Conservation (phyloP, 108 stramenopile species). For the Cyclotella atomus region DNA sequence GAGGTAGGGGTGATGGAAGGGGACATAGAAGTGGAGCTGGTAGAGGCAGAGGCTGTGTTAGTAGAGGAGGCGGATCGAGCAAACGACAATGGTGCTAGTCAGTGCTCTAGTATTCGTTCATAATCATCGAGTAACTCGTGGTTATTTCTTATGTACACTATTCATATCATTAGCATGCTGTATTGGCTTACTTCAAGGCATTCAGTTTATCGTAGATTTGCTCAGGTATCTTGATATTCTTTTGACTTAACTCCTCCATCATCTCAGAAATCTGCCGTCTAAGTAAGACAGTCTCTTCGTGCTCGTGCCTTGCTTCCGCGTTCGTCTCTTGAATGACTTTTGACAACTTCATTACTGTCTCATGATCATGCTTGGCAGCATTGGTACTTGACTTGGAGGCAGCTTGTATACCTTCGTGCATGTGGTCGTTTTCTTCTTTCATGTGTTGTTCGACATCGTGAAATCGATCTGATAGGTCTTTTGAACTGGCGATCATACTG, state of each 20-base stretch:
- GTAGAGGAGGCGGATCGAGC: slow-evolving; percentile 18
- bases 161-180: no score
- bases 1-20: slow-evolving; percentile 16
- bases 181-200: no score
- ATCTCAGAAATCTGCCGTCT: slow-evolving; percentile 10
- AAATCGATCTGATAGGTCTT: slow-evolving; percentile 3
- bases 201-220: not conserved
- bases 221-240: slow-evolving; percentile 1
- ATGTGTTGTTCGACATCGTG: slow-evolving; percentile 6
- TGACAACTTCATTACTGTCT: not conserved
- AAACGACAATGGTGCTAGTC: slow-evolving; percentile 38
- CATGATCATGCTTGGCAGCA: not conserved
- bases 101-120: no score
- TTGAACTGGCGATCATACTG: not conserved
- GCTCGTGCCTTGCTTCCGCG: not conserved
- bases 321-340: not conserved
- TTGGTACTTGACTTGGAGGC: not conserved
- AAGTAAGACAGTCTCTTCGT: slow-evolving; percentile 3
- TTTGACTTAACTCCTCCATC: not conserved
- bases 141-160: no score
- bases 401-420: not conserved
- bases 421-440: not conserved
- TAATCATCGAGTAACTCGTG: no score
- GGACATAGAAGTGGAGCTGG: slow-evolving; percentile 7
- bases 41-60: not conserved